Evolutionary conservation across 129 eudicot species (phyloP), one percentile per base, ranked within the genome.

Genomic region (Arctium lappa): DNA sequence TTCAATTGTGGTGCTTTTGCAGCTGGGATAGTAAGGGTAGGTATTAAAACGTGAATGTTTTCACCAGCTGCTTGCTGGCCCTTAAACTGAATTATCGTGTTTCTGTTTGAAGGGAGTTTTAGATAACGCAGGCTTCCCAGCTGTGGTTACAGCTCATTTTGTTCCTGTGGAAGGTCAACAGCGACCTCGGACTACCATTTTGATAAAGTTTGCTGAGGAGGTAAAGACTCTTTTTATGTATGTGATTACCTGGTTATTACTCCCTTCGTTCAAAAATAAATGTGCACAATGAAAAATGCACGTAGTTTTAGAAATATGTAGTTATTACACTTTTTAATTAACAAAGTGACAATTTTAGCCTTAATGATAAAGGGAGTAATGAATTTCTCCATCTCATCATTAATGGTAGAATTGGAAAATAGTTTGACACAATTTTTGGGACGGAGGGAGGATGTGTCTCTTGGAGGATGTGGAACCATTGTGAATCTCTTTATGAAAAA

Each of bases 1-100:
- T 96, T 96, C 34, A 96, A 96, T 81, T 96, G 99, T 72, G 99
- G 99, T 79, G 99, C 99, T 73, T 96, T 96, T 90, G 99, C 89
- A 78, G 99, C 99, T 77, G 99, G 99, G 83, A 88, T 96, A 74
- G 99, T 96, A 74, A 91, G 93, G 94, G 99, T 96, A 85, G 30
- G 90, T 80, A 60, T 62, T 60, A 60, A 16, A 8, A 60, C 9
- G 5, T 7, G 8, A 60, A 60, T 60, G 68, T 60, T 60, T 60
- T 16, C 68, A 60, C 56, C 3, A 46, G 15, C 56, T 4, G 12
- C 56, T 46, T 60, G 68, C 7, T 60, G 68, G 9, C 50, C 22
- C 9, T 2, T 13, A 71, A 27, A 65, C 79, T 72, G 79, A 84
- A 39, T 10, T 62, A 22, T 12, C 15, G 11, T 13, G 2, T 33